phyloP scores from a whole-genome alignment of 306 rosid species.

The Quercus robur region DNA sequence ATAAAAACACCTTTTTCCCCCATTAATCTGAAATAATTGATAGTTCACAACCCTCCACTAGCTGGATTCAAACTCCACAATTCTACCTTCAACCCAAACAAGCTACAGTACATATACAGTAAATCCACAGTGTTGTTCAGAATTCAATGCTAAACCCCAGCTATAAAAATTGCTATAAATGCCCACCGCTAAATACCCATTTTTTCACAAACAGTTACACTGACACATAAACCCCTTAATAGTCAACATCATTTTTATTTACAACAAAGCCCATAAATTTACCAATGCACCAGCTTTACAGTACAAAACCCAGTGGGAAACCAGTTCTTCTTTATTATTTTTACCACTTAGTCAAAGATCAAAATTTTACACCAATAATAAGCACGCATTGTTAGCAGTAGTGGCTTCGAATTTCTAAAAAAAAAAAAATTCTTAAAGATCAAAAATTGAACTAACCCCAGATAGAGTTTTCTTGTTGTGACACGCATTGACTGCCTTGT shows the following conservation, averaged over 20 bases:
- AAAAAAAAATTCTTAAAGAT: neutral
- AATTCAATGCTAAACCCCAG: neutral
- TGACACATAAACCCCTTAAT: neutral
- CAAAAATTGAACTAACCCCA: conserved; percentile 55
- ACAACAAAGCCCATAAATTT: neutral
- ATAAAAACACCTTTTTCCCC: neutral
- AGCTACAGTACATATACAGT: neutral
- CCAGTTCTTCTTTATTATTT: neutral
- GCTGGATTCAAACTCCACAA: neutral
- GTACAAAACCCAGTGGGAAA: neutral
- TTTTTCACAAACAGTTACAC: neutral
- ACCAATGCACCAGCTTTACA: neutral
- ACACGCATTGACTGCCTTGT: conserved; percentile 95
- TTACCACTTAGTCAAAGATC: neutral
- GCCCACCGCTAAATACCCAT: neutral
- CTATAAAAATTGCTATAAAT: neutral
- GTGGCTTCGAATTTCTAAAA: no score
- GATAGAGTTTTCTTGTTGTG: conserved; percentile 88
- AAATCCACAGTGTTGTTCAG: neutral
- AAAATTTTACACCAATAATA: neutral
- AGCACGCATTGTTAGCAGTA: neutral
- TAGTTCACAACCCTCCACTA: neutral
- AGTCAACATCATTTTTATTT: neutral
- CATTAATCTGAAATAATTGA: neutral
- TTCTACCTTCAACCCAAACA: no score